Conservation (phyloP, 2,329 filamentous ascomycete species). For the Alternaria hordeiaustralica region DNA sequence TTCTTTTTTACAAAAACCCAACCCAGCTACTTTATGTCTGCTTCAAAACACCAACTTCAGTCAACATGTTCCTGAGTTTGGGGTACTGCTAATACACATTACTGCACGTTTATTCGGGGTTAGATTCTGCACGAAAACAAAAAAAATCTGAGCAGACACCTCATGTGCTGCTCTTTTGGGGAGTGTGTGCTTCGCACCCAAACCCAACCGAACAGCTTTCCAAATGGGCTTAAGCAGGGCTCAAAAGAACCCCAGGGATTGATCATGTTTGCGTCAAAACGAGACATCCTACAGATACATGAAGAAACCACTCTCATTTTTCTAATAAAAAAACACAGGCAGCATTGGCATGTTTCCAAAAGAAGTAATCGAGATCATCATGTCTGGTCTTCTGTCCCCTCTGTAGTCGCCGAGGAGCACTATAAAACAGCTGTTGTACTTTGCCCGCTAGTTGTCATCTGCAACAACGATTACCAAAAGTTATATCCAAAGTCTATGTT, state of each 20-base stretch:
- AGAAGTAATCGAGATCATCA: rapidly evolving
- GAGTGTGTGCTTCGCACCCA: background rate
- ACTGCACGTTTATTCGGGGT: no score
- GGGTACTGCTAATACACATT: background rate
- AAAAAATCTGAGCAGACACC: no score
- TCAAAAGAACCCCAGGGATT: no score
- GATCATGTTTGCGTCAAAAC: background rate
- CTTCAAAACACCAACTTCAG: no score
- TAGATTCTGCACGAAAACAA: no score
- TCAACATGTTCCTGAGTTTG: background rate
- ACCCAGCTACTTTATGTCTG: no score
- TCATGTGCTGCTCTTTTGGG: background rate
- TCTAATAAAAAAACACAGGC: background rate
- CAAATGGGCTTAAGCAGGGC: background rate
- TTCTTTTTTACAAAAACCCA: no score
- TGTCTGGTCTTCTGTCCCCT: background rate
- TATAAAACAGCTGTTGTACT: background rate
- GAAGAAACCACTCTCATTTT: background rate
- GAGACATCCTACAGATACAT: background rate
- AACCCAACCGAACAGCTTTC: rapidly evolving
- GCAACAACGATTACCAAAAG: rapidly evolving
- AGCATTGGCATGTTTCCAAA: background rate
- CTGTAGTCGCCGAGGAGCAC: background rate
- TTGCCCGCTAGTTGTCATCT: background rate
- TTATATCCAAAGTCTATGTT: background rate